Conservation (phyloP, 495 filamentous ascomycete genomes). For the Neurospora sp. region DNA sequence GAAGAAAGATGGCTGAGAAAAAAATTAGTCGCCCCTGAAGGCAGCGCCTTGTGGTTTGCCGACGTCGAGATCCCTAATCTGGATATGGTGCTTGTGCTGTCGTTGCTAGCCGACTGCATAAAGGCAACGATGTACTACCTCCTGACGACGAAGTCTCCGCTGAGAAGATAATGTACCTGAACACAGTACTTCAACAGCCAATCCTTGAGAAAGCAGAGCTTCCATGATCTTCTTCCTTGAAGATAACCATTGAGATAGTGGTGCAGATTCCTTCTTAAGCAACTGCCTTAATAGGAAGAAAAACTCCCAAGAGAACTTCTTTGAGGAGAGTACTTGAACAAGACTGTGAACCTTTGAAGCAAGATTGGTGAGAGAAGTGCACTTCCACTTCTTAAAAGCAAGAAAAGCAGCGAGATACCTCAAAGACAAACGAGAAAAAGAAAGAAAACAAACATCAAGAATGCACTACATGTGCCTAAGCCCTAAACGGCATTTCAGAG, state of each 20-base stretch:
- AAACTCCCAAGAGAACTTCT: background rate
- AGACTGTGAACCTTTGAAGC: background rate
- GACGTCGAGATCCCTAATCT: background rate
- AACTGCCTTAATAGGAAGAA: background rate
- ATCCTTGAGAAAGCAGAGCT: background rate
- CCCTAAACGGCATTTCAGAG: background rate
- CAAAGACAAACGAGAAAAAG: background rate
- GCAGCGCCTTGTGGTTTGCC: background rate
- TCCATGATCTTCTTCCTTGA: background rate
- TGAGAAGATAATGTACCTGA: background rate
- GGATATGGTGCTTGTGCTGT: background rate
- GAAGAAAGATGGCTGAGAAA: background rate
- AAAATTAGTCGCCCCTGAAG: background rate
- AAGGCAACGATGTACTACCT: background rate
- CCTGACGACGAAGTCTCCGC: background rate
- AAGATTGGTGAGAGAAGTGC: background rate
- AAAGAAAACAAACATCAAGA: background rate
- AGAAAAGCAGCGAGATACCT: background rate
- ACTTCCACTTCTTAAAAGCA: background rate
- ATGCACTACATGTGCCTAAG: background rate
- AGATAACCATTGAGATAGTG: background rate
- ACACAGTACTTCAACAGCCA: background rate
- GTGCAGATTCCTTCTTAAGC: background rate
- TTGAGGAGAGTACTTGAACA: background rate
- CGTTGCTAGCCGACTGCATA: background rate